Evolutionary conservation across 1,284 basidiomycete species (phyloP), one percentile per base, ranked within the genome.

Genomic region (Trichosporon sp.): DNA sequence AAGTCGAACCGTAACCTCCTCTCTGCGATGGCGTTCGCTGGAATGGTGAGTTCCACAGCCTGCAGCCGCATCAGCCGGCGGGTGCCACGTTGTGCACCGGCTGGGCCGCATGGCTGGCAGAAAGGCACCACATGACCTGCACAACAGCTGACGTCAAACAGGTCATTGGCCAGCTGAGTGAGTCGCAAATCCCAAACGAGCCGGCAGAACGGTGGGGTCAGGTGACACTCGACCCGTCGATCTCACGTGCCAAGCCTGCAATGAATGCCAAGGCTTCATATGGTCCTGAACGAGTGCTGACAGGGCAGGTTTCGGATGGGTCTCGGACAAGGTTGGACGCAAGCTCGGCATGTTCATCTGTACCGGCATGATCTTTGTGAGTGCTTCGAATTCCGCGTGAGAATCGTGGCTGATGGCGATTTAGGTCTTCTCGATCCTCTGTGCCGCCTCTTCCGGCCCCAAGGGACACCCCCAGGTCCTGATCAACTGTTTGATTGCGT

Each of bases 271-370:
- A 54, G 51, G 51, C 26, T 66, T 19, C 19, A 38, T 48, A n/a
- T 51, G 38, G 2, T 26, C 38, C 31, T n/a, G 46, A 26, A 35
- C 51, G 21, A 54, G 19, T 54, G 26, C 46, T 51, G 26, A 54
- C 51, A 10, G 10, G 51, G 19, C 19, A 54, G 51, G 51, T 54
- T 87, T 87, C 68, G 86, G 86, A 32, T 92, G 89, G 79, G 85
- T 94, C 71, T 92, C 91, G 6, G 95, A 97, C 82, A 92, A 91
- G 80, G 77, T 95, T 70, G 94, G 94, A 8, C 89, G 95, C 66
- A 96, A 96, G 79, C 91, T 51, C 2, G 73, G 73, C 66, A 71
- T 74, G 73, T 74, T 74, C 68, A 16, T 71, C 31, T 54, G 51
- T 21, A 54, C 51, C 51, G 51, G 51, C 21, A 54, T 54, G 51